Evolutionary conservation across 1,139 yeast species (phyloP).

Genomic region (Ogataea hybrid): DNA sequence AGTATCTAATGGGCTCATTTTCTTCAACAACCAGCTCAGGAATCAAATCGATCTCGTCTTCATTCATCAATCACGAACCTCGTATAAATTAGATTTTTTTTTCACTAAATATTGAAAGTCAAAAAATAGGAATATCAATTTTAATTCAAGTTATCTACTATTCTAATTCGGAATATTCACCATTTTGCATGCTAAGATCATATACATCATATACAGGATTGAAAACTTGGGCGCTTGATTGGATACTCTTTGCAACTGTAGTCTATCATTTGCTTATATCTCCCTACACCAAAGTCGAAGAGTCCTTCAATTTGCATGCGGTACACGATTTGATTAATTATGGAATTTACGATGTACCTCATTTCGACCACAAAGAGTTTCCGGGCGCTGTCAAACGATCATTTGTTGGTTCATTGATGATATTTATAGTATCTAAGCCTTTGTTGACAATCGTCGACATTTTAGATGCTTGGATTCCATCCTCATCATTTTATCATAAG

Average conservation of each 20-base stretch:
- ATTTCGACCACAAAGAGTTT: constrained; percentile 72
- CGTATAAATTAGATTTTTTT: too few relatives aligned
- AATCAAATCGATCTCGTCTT: constrained; percentile 39
- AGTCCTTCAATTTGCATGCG: constrained; percentile 89
- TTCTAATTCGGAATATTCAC: too few relatives aligned
- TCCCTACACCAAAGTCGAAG: constrained; percentile 92
- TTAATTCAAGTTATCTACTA: too few relatives aligned
- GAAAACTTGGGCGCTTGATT: constrained; percentile 10
- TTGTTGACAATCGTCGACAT: not conserved
- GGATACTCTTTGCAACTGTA: constrained; percentile 33
- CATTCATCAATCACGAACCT: too few relatives aligned
- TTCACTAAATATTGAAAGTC: too few relatives aligned
- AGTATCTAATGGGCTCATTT: constrained; percentile 25
- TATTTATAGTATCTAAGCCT: constrained; percentile 37
- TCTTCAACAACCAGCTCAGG: constrained; percentile 47
- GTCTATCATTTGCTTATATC: constrained; percentile 50
- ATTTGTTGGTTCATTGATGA: constrained; percentile 67
- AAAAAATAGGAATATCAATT: too few relatives aligned
- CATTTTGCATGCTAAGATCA: too few relatives aligned
- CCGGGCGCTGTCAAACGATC: constrained; percentile 93
- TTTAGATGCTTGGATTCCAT: constrained; percentile 4
- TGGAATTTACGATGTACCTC: constrained; percentile 48
- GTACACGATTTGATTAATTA: constrained; percentile 73
- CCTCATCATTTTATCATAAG: constrained; percentile 9
- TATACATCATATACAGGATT: too few relatives aligned